Evolutionary conservation across 371 early-diverging fungal genomes (phyloP), one percentile per base, ranked within the genome.

Genomic region (Mortierella sp.): DNA sequence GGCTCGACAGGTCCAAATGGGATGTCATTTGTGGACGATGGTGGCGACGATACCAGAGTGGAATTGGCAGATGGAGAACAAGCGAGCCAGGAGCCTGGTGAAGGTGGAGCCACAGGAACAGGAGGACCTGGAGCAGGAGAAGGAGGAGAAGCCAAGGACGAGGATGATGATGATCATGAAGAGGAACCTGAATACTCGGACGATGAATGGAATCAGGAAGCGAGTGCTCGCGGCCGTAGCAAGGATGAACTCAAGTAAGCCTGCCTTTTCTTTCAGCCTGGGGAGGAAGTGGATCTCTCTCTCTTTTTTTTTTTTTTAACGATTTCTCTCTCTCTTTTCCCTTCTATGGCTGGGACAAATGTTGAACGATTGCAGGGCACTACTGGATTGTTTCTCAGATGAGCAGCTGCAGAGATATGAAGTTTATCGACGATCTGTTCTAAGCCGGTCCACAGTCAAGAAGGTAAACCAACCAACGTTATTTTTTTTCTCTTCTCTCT

Each of bases 341-440:
- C 7, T 58, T 46, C n/a, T 55, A 9, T 18, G 21, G 3, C n/a
- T 50, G n/a, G n/a, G n/a, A n/a, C n/a, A n/a, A n/a, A n/a, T n/a
- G n/a, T n/a, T n/a, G n/a, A n/a, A n/a, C n/a, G n/a, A n/a, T 16
- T 45, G 14, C 61, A 93, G 91, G 57, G 84, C 90, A 14, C 68
- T 96, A n/a, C 77, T 96, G 44, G 93, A 94, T 51, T 87, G 90
- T 30, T 93, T 99, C 70, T 85, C 89, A 2, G 90, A 89, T 0
- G 95, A 95, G 25, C 95, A 97, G 72, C 75, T 93, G 52, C 90
- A 91, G 62, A 84, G 98, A 48, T 98, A 97, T 77, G 97, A 96
- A 81, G 94, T 89, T 4, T 99, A 94, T 80, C 86, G 98, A 60
- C 85, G 96, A 55, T 90, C 97, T 0, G 92, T 92, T 9, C 88